Base-by-base conservation (phyloP, 306 rosid species). In the Rosa chinensis region DNA sequence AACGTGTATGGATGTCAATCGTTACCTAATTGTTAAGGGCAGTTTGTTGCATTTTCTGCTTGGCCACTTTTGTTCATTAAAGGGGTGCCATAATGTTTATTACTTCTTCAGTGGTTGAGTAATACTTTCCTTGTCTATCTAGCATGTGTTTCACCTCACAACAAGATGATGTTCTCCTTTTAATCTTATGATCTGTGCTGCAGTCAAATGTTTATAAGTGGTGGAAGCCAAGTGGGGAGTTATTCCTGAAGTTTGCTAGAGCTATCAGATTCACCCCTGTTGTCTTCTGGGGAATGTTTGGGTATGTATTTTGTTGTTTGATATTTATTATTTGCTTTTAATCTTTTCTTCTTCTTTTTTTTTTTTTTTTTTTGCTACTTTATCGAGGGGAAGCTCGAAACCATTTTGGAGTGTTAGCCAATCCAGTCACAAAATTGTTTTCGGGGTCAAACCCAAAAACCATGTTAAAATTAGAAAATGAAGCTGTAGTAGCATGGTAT, bases 211-310 rank as follows among this genome's bases (percentile, higher is more conserved):
- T 89, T 80, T 94, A 89, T 79, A 88, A 85, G 56, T 94, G 99
- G 99, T 94, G 97, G 97, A 94, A 88, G 83, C 97, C 97, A 43
- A 72, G 89, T 44, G 97, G 97, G 83, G 85, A 89, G 81, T 40
- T 89, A 6, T 66, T 87, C 78, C 88, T 84, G 82, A 89, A 86
- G 81, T 76, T 91, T 66, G 82, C 97, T 14, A 86, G 99, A 81
- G 89, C 86, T 72, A 85, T 94, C 83, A 94, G 80, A 87, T 92
- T 94, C 89, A 78, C 93, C 55, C 99, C 97, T 35, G 68, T 94
- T 72, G 83, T 69, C 76, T 94, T 91, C 76, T 92, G 97, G 99
- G 99, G 99, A 82, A 64, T 92, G 80, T 85, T 87, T 14, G 93
- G 99, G 99, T 92, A 86, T 56, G 98, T 80, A 58, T 74, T 83